Conservation (phyloP, 2,329 filamentous ascomycete species). For the Fusarium brevicatenulatum region DNA sequence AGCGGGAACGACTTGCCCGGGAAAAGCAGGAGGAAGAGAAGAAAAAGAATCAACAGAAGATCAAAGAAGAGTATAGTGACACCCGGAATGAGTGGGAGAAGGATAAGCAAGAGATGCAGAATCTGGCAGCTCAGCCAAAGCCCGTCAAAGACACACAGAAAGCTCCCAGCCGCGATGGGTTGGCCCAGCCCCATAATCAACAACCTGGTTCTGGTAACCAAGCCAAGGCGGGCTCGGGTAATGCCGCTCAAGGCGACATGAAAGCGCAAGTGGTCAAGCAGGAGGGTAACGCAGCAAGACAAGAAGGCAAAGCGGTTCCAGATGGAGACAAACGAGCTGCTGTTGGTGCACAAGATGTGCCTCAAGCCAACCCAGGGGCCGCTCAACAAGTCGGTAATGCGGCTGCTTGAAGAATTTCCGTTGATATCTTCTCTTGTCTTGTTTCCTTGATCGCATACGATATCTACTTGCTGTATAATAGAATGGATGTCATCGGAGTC, state of each 20-base stretch:
- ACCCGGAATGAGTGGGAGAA: conserved; percentile 85
- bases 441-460: neutral
- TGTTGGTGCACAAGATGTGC: conserved; percentile 13
- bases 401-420: conserved; percentile 18
- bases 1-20: conserved; percentile 80
- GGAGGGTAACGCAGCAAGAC: conserved; percentile 6
- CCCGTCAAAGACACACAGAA: conserved; percentile 25
- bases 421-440: neutral
- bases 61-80: conserved; percentile 83
- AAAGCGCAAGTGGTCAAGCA: conserved; percentile 16
- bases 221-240: conserved; percentile 12
- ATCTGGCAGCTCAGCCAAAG: conserved; percentile 57
- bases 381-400: conserved; percentile 18
- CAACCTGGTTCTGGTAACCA: conserved; percentile 17
- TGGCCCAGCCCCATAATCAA: conserved; percentile 25
- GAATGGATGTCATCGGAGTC: conserved; percentile 26
- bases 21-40: conserved; percentile 76
- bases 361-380: conserved; percentile 12
- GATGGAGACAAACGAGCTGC: conserved; percentile 17
- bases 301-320: conserved; percentile 14
- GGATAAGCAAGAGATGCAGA: conserved; percentile 83
- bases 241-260: conserved; percentile 19
- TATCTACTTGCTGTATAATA: conserved; percentile 33
- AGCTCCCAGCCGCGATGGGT: conserved; percentile 24
- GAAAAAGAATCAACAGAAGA: conserved; percentile 76